These are phyloP conservation scores for Debaryomyces maramus DNA, from an alignment of 805 yeast genomes.

Conservation along the genomic window DNA sequence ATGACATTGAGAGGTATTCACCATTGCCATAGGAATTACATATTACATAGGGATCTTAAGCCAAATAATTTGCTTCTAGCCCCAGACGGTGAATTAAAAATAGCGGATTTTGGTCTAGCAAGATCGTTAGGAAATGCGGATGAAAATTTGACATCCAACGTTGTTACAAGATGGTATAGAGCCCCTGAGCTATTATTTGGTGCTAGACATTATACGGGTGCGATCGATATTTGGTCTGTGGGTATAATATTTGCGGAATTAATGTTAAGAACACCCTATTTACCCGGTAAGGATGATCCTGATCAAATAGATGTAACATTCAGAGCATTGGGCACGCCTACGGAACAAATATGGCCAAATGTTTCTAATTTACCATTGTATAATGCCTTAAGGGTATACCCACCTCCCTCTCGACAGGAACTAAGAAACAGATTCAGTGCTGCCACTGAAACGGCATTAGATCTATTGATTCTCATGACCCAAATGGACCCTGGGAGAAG, in stretches of 20 bases:
- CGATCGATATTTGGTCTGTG: constrained; percentile 47
- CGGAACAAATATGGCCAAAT: constrained; percentile 88
- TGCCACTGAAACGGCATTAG: constrained; percentile 82
- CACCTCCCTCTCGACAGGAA: constrained; percentile 80
- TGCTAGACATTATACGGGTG: constrained; percentile 44
- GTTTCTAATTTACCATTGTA: constrained; percentile 78
- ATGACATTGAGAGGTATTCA: constrained; percentile 95
- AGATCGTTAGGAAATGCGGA: constrained; percentile 73
- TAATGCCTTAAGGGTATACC: constrained; percentile 70
- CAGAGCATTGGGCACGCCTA: constrained; percentile 94
- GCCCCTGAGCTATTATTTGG: constrained; percentile 63
- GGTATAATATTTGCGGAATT: constrained; percentile 86
- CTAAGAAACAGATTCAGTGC: constrained; percentile 83
- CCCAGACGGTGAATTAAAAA: constrained; percentile 82
- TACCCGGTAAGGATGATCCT: constrained; percentile 87
- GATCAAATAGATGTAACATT: constrained; percentile 94
- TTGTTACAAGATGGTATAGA: constrained; percentile 96
- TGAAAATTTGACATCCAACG: constrained; percentile 83
- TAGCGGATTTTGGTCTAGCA: constrained; percentile 98
- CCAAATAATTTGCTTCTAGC: constrained; percentile 88
- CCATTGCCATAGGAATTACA: constrained; percentile 90
- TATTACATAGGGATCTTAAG: constrained; percentile 89
- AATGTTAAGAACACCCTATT: constrained; percentile 91
- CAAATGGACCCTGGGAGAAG: constrained; percentile 77
- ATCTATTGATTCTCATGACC: constrained; percentile 70